Evolutionary conservation across 495 filamentous ascomycete species (phyloP).

Genomic region (Thermothielavioides terrestris): DNA sequence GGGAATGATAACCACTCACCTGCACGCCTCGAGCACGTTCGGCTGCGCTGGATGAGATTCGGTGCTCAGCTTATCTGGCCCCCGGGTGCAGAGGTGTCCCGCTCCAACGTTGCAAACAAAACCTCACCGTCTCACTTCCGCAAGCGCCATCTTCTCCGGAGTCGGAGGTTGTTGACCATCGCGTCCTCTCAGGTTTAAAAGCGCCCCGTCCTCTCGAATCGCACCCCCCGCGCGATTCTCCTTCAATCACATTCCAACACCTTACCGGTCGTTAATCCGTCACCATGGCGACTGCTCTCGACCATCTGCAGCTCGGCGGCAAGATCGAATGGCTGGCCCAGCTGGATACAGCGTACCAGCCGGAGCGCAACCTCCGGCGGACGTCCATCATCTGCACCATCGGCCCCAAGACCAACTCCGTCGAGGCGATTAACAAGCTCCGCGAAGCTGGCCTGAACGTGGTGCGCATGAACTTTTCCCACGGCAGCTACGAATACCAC

Average conservation of each 20-base stretch:
- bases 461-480: constrained; percentile 98
- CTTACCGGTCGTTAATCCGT: background rate
- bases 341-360: constrained; percentile 64
- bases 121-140: background rate
- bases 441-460: constrained; percentile 87
- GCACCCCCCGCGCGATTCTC: background rate
- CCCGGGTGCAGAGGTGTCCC: too few species aligned
- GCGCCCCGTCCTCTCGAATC: background rate
- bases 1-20: background rate
- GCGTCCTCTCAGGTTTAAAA: background rate
- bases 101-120: background rate
- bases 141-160: background rate
- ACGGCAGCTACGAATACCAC: constrained; percentile 74
- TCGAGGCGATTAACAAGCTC: constrained; percentile 89
- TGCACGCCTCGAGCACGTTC: background rate
- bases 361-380: constrained; percentile 79
- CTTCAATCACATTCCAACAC: background rate
- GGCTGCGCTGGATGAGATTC: background rate
- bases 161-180: constrained; percentile 5
- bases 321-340: constrained; percentile 86
- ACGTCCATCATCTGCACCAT: constrained; percentile 99
- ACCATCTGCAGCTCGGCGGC: constrained; percentile 72
- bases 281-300: constrained; percentile 59
- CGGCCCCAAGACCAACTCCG: constrained; percentile 97
- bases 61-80: too few species aligned